Conservation (phyloP, 345 rosid species). For the Ricinus communis region DNA sequence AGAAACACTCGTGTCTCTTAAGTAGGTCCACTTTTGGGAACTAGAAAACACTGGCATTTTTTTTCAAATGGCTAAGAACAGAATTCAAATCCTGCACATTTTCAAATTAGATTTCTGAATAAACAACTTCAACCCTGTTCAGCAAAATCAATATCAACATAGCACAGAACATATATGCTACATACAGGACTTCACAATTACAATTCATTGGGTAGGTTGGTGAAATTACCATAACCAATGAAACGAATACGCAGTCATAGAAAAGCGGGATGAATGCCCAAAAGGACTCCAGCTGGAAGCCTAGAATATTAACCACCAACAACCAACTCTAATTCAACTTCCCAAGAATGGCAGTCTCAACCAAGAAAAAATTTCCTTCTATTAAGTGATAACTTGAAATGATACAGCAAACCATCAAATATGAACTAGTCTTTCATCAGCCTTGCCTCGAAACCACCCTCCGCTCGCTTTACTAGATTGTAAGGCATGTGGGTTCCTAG, state of each 20-base stretch:
- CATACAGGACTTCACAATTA: constrained; percentile 25
- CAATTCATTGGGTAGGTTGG: constrained; percentile 20
- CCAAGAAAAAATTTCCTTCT: constrained; percentile 12
- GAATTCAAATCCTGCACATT: background rate
- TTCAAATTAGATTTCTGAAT: background rate
- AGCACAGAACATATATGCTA: constrained; percentile 25
- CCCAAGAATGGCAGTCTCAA: constrained; percentile 22
- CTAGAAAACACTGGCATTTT: background rate
- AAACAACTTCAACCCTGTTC: constrained; percentile 16
- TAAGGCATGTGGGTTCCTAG: constrained; percentile 70
- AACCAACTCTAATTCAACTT: constrained; percentile 31
- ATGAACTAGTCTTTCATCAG: constrained; percentile 46
- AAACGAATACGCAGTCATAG: constrained; percentile 6
- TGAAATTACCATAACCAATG: constrained; percentile 17
- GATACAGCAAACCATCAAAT: constrained; percentile 12
- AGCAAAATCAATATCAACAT: constrained; percentile 18
- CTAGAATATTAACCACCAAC: constrained; percentile 24
- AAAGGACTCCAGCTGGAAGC: constrained; percentile 22
- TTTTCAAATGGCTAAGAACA: background rate
- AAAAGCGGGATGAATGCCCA: background rate
- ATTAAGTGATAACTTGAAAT: constrained; percentile 19
- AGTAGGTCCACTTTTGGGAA: too few species aligned
- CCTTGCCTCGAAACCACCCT: constrained; percentile 73
- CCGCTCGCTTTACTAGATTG: constrained; percentile 48
- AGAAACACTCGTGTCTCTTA: too few species aligned